Percentiles rank a stretch among this genome's conserved stretches.
These are phyloP conservation scores for Mucor indicus DNA, from an alignment of 371 early-diverging fungal genomes.

Conservation along the genomic window DNA sequence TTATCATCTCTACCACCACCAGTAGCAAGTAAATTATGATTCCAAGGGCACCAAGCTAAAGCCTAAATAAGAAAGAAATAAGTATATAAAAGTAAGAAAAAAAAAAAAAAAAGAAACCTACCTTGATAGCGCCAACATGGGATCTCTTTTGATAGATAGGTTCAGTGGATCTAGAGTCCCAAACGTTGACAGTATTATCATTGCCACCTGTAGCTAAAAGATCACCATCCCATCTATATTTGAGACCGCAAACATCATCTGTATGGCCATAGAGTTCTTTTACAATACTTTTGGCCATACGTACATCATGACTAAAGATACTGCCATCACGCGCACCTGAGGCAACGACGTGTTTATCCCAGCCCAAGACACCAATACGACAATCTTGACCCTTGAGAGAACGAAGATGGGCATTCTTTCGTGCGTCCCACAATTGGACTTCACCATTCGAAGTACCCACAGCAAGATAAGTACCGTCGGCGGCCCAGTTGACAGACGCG, in stretches of 20 bases:
- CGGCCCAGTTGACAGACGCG: constrained; percentile 75
- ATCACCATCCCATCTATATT: constrained; percentile 87
- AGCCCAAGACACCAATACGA: constrained; percentile 83
- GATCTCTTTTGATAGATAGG: constrained; percentile 71
- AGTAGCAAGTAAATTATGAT: constrained; percentile 83
- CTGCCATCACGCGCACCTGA: constrained; percentile 88
- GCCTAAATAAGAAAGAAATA: constrained; percentile 61
- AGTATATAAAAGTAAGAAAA: background rate
- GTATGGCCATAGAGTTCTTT: constrained; percentile 70
- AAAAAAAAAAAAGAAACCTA: constrained; percentile 17
- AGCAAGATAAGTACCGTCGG: constrained; percentile 78
- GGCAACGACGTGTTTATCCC: constrained; percentile 83
- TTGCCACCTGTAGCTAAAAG: constrained; percentile 97
- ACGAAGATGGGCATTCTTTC: constrained; percentile 42
- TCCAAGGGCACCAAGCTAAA: constrained; percentile 99
- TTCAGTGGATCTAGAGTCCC: constrained; percentile 73
- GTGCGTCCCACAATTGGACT: constrained; percentile 83
- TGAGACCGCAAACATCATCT: constrained; percentile 92
- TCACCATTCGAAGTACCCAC: constrained; percentile 85
- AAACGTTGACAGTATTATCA: constrained; percentile 93
- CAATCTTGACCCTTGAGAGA: constrained; percentile 72
- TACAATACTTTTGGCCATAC: constrained; percentile 73
- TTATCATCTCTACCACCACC: constrained; percentile 97
- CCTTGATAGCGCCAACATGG: constrained; percentile 91
- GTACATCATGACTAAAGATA: constrained; percentile 94